These are phyloP conservation scores for Umbellularia californica DNA, from an alignment of 164 flowering plant genomes.

Conservation along the genomic window DNA sequence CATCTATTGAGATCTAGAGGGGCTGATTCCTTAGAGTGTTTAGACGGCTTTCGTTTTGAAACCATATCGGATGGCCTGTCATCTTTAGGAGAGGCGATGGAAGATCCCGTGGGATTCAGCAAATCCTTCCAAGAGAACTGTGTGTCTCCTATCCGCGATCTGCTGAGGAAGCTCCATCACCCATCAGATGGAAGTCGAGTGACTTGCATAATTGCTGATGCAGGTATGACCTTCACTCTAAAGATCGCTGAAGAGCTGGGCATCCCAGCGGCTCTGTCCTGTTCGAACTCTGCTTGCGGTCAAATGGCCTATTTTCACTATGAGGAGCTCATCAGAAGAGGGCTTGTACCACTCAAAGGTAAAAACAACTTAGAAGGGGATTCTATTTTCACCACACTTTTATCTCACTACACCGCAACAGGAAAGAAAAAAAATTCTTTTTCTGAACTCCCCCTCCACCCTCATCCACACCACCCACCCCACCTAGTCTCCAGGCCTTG, in stretches of 20 bases:
- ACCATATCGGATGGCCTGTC: slow-evolving; percentile 35
- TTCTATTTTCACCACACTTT: no score
- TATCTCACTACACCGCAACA: no score
- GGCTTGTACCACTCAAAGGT: slow-evolving; percentile 32
- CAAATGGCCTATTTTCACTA: slow-evolving; percentile 8
- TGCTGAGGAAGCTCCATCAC: slow-evolving; percentile 21
- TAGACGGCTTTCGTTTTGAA: slow-evolving; percentile 20
- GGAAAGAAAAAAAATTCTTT: no score
- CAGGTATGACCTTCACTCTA: slow-evolving; percentile 26
- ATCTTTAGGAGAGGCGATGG: slow-evolving; percentile 10
- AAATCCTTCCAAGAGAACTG: slow-evolving; percentile 8
- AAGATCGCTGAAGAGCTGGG: slow-evolving; percentile 26
- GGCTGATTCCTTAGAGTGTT: neutral
- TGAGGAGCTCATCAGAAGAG: slow-evolving; percentile 11
- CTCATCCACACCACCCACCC: no score
- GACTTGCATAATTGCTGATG: slow-evolving; percentile 30
- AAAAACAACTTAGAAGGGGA: neutral
- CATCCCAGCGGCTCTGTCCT: slow-evolving; percentile 26
- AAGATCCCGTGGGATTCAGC: no score
- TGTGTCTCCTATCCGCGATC: slow-evolving; percentile 21
- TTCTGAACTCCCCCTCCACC: no score
- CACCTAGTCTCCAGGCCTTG: no score
- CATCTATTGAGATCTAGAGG: slow-evolving; percentile 5
- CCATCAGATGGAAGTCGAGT: slow-evolving; percentile 16
- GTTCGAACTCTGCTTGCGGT: slow-evolving; percentile 26